These are phyloP conservation scores for Xylaria scruposa DNA, from an alignment of 495 filamentous ascomycete genomes.

Conservation along the genomic window DNA sequence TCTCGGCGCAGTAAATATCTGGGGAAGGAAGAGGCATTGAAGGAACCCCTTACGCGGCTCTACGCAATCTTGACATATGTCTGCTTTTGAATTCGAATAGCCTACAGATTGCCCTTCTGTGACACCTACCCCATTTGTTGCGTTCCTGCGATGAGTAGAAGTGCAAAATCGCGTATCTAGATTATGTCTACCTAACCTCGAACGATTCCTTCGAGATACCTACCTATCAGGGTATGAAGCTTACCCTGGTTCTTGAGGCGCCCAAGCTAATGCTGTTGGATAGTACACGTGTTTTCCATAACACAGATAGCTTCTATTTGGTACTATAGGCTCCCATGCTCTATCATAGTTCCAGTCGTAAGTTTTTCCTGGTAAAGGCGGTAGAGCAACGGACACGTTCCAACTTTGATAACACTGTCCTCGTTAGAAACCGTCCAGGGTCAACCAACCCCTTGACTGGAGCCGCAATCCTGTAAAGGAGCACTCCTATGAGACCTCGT, in stretches of 20 bases:
- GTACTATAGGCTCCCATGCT: background rate
- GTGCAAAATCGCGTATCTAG: background rate
- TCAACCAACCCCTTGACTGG: background rate
- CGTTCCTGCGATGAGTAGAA: slow-evolving; percentile 18
- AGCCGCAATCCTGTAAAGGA: background rate
- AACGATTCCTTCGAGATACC: background rate
- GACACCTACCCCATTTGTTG: slow-evolving; percentile 21
- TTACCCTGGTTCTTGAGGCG: background rate
- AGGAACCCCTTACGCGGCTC: background rate
- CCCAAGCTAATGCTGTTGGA: background rate
- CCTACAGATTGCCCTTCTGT: slow-evolving; percentile 4
- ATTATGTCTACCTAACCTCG: background rate
- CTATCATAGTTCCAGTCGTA: background rate
- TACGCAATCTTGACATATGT: background rate
- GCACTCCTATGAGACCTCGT: background rate
- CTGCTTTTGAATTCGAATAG: slow-evolving; percentile 2
- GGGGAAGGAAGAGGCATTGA: slow-evolving; percentile 10
- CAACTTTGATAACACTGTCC: background rate
- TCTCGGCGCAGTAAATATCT: background rate
- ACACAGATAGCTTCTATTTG: background rate
- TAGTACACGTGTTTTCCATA: background rate
- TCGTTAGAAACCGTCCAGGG: background rate
- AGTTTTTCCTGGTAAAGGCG: background rate
- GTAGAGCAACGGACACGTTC: background rate
- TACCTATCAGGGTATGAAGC: background rate